Evolutionary conservation across 2,329 filamentous ascomycete species (phyloP).

Genomic region (Fusarium virguliforme): DNA sequence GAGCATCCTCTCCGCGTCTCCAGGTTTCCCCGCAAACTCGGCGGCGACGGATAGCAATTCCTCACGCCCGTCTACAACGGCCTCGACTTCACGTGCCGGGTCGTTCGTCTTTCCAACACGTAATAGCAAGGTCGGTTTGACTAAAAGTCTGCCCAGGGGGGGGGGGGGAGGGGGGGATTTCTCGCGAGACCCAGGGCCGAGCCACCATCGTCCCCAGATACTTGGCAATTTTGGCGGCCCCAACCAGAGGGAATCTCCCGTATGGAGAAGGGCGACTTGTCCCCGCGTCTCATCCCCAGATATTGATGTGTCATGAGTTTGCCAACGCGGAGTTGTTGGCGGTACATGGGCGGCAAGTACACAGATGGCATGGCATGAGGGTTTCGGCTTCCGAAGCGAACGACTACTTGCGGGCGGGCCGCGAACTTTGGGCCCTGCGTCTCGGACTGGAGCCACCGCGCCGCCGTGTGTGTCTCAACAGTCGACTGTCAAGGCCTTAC

Average conservation of each 20-base stretch:
- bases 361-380: slow-evolving; percentile 17
- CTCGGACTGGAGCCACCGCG: slow-evolving; percentile 34
- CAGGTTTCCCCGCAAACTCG: slow-evolving; percentile 52
- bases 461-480: slow-evolving; percentile 17
- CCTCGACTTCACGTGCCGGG: slow-evolving; percentile 44
- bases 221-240: slow-evolving; percentile 34
- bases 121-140: slow-evolving; percentile 49
- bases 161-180: background rate
- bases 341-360: slow-evolving; percentile 25
- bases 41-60: slow-evolving; percentile 26
- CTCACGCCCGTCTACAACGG: slow-evolving; percentile 30
- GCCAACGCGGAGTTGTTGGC: slow-evolving; percentile 32
- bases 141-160: slow-evolving; percentile 42
- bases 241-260: slow-evolving; percentile 13
- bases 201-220: slow-evolving; percentile 45
- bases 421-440: slow-evolving; percentile 22
- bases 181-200: slow-evolving; percentile 35
- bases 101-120: slow-evolving; percentile 43
- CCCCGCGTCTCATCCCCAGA: slow-evolving; percentile 41
- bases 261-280: slow-evolving; percentile 32
- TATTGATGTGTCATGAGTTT: slow-evolving; percentile 46
- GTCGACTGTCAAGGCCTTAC: slow-evolving; percentile 23
- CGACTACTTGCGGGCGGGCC: background rate
- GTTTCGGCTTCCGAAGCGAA: slow-evolving; percentile 30
- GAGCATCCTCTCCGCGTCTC: slow-evolving; percentile 42